Evolutionary conservation across 768 basidiomycete species (phyloP), one percentile per base, ranked within the genome.

Genomic region (Peribolospora baueri): DNA sequence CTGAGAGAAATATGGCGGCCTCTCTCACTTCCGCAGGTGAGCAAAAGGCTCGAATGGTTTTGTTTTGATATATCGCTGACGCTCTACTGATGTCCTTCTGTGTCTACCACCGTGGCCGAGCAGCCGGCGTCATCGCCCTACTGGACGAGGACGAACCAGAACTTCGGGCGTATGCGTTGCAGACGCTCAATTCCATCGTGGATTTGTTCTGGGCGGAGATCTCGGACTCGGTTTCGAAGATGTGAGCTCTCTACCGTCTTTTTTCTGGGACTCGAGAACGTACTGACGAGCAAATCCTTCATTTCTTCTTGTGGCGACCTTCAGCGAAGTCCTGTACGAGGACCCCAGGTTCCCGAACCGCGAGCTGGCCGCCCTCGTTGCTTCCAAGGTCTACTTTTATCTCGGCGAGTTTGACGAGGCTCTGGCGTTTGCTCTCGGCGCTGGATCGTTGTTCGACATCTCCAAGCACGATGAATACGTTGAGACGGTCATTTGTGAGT

Each of bases 191-290:
- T 63, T 70, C 76, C 48, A 41, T 95, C 48, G 86, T 97, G 5
- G 78, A 88, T 45, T 81, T 84, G 62, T 97, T 95, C 69, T 98
- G 93, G 93, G 82, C 91, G 50, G 93, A 98, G 73, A 91, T 97
- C 64, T 88, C 86, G 61, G 93, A 98, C 68, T 78, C 84, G 65
- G 81, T 95, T 62, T 76, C 82, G 42, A 71, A 79, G 57, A 87
- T 97, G 90, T 85, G 66, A 62, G 84, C 59, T 71, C 5, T 51
- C 47, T 4, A 6, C 42, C 36, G 50, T 37, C 14, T 37, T 14
- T 11, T 10, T 8, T 2, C 48, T 8, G 11, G 5, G n/a, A 40
- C 7, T 37, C 37, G 4, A 3, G 13, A 3, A 46, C 36, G 37
- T 10, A 37, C 14, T 13, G 5, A n/a, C 42, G n/a, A 43, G 40